A percentile compares a stretch with the other conserved stretches of the same genome.
Evolutionary conservation across 192 early-diverging fungal genomes (phyloP).

Genomic region (Umbelopsis isabellina): DNA sequence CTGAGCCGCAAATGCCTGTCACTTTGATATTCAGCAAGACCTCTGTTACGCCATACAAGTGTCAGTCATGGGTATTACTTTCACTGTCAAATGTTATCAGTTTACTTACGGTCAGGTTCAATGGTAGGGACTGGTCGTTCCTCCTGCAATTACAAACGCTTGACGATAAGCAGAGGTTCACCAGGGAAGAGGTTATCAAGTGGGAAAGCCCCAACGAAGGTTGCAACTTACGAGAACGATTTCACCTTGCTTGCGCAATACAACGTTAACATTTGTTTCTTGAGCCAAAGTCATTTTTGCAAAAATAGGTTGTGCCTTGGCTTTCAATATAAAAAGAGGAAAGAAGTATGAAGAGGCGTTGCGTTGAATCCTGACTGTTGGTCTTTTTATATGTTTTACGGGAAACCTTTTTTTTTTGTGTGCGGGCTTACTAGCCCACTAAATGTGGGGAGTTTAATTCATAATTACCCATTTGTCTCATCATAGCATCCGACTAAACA

Average conservation of each 20-base stretch:
- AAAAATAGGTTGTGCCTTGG: too few species aligned
- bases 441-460: too few species aligned
- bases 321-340: too few species aligned
- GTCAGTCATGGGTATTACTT: not conserved
- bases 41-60: constrained; percentile 27
- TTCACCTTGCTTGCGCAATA: constrained; percentile 32
- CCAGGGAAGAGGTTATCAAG: not conserved
- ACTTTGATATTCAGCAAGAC: constrained; percentile 45
- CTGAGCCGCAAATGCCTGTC: constrained; percentile 51
- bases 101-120: constrained; percentile 32
- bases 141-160: constrained; percentile 24
- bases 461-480: too few species aligned
- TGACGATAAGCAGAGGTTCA: not conserved
- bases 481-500: too few species aligned
- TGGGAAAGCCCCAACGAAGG: not conserved
- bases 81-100: not conserved
- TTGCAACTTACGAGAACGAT: constrained; percentile 28
- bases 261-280: constrained; percentile 24
- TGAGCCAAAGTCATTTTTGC: constrained; percentile 15
- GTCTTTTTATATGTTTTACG: too few species aligned
- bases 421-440: too few species aligned
- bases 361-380: too few species aligned
- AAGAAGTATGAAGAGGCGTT: not conserved
- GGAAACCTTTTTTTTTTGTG: too few species aligned
- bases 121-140: constrained; percentile 32